Evolutionary conservation across 495 filamentous ascomycete genomes (phyloP), one percentile per base, ranked within the genome.

Genomic region (Staphylotrichum longicolle): DNA sequence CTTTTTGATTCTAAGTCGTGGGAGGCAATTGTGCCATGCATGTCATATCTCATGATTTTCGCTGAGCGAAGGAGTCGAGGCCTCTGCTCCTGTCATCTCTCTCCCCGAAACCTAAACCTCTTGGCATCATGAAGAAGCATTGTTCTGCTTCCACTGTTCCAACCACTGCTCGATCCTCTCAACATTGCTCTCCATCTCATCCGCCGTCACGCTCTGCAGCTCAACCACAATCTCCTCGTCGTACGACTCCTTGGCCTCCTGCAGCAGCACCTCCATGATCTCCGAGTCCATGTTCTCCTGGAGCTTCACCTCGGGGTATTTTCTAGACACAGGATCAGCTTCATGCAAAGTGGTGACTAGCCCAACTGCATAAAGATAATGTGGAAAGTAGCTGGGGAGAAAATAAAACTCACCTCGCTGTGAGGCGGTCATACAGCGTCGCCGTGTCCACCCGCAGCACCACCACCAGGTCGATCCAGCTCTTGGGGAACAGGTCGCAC

Each of bases 211-310:
- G 72, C 95, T 97, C 73, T 78, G 84, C 70, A 99, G 77, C 72
- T 97, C 93, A 5, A 99, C 90, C 37, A 98, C 86, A 60, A 93
- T 88, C 71, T 94, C 88, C 76, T 88, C 86, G 60, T 93, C 88
- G 68, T 91, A 99, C 50, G 88, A 82, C 57, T 95, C 91, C 50
- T 85, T 81, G 35, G 94, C 95, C 76, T 99, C 95, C 60, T 97
- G 88, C 7, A 95, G 74, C 35, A 99, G 78, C 57, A 96, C 88
- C 66, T 96, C 88, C 86, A 98, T 97, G 69, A 99, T 99, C 79
- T 99, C 95, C 35, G 90, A 86, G 75, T 98, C 95, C 42, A 99
- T 73, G 71, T 99, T 99, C 73, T 98, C 94, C 70, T 97, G 89
- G 33, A 99, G 75, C 72, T 99, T 99, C 59, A 81, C 75, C 74